Evolutionary conservation across 2,329 filamentous ascomycete genomes (phyloP).

Genomic region (Colletotrichum salicis): DNA sequence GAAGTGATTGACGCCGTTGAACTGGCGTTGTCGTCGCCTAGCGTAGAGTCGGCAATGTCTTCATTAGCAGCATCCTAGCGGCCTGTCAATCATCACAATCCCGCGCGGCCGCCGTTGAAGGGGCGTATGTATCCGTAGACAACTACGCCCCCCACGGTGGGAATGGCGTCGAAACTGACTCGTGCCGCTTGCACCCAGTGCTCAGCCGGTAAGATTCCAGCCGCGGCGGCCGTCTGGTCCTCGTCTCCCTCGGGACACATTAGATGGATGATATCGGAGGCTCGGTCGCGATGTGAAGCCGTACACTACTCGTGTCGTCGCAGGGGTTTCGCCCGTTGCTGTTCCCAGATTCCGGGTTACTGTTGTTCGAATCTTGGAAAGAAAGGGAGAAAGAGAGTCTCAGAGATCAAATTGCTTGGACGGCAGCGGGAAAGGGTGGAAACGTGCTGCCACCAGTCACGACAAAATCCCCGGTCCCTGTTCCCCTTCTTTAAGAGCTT

Average conservation of each 20-base stretch:
- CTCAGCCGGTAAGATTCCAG: constrained; percentile 30
- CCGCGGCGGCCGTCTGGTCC: not conserved
- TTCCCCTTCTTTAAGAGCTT: not conserved
- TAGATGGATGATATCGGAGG: not conserved
- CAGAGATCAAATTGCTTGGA: not conserved
- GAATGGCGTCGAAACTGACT: constrained; percentile 23
- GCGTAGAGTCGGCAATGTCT: constrained; percentile 32
- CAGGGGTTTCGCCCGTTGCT: not conserved
- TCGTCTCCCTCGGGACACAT: constrained; percentile 23
- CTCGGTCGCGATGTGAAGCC: not conserved
- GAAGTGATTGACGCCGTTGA: constrained; percentile 45
- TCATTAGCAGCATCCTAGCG: constrained; percentile 20
- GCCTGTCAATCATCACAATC: constrained; percentile 6
- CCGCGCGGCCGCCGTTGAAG: not conserved
- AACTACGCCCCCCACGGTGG: not conserved
- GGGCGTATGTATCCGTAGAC: too few species aligned
- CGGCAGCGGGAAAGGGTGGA: not conserved
- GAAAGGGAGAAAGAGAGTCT: not conserved
- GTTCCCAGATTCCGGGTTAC: not conserved
- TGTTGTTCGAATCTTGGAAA: not conserved
- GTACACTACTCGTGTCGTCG: not conserved
- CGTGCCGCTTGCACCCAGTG: constrained; percentile 32
- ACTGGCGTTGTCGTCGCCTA: constrained; percentile 34
- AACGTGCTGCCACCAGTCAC: constrained; percentile 17
- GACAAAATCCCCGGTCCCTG: constrained; percentile 23